Evolutionary conservation across 139 green algal genomes (phyloP).

Genomic region (Coccomyxa sp.): DNA sequence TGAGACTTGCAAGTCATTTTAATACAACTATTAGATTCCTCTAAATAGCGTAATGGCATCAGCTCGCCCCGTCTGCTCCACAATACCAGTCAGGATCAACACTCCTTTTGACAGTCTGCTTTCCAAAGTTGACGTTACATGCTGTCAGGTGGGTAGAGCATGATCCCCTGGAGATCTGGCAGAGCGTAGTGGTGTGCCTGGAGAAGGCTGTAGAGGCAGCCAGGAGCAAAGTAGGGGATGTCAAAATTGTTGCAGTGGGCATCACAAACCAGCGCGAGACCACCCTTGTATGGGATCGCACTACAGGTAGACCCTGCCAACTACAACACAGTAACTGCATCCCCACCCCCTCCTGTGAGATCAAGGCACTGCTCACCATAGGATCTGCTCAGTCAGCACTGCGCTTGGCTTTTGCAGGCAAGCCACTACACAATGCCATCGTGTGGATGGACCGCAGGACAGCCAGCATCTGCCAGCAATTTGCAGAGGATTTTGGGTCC

Average conservation of each 20-base stretch:
- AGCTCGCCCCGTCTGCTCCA: neutral
- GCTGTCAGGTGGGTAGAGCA: constrained; percentile 89
- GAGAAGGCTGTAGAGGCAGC: constrained; percentile 41
- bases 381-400: too few relatives aligned
- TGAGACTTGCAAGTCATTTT: neutral
- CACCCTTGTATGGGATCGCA: constrained; percentile 80
- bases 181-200: constrained; percentile 62
- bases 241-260: constrained; percentile 56
- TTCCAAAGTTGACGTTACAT: neutral
- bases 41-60: neutral
- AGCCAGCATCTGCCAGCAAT: constrained; percentile 33
- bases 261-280: constrained; percentile 97
- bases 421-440: constrained; percentile 88
- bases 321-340: too few relatives aligned
- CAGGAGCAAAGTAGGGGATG: neutral
- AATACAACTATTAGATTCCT: neutral
- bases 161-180: constrained; percentile 79
- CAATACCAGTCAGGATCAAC: neutral
- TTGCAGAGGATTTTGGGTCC: constrained; percentile 29
- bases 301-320: constrained; percentile 40
- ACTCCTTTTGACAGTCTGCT: too few relatives aligned
- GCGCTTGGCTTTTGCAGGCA: constrained; percentile 23
- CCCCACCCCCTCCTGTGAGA: too few relatives aligned
- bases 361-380: too few relatives aligned
- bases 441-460: constrained; percentile 94